Conservation (phyloP, 1,284 basidiomycete genomes). For the Marasmius sp. region DNA sequence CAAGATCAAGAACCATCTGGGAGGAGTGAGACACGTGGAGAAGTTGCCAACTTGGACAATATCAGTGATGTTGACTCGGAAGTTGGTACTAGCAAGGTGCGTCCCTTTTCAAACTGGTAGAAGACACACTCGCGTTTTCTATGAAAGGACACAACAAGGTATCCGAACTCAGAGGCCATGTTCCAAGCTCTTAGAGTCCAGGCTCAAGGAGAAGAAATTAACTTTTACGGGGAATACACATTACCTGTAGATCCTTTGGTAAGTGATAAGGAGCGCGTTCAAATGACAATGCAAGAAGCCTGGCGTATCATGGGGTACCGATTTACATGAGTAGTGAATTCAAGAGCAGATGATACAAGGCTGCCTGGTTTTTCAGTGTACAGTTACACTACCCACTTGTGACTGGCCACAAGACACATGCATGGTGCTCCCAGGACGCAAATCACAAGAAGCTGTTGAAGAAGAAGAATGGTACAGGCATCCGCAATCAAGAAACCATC, state of each 20-base stretch:
- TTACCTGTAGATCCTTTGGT: conserved; percentile 14
- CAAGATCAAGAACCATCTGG: no score
- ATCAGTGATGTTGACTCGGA: no score
- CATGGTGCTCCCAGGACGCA: not conserved
- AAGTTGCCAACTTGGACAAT: no score
- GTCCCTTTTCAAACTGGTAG: no score
- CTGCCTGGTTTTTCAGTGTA: not conserved
- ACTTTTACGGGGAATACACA: conserved; percentile 14
- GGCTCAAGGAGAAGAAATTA: not conserved
- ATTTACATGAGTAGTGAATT: conserved; percentile 19
- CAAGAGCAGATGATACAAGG: no score
- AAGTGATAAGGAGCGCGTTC: conserved; percentile 13
- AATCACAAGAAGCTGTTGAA: not conserved
- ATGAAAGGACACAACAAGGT: no score
- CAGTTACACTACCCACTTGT: not conserved
- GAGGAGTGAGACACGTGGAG: no score
- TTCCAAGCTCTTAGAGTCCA: not conserved
- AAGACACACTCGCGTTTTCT: no score
- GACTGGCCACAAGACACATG: not conserved
- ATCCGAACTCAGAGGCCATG: not conserved
- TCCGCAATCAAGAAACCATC: not conserved
- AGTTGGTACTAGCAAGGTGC: no score
- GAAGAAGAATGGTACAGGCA: not conserved
- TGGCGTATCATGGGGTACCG: conserved; percentile 21
- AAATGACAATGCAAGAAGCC: conserved; percentile 17